Percentiles rank a stretch among this genome's conserved stretches.
phyloP scores from a whole-genome alignment of 169 alveolate genomes.

The Babesia bigemina region DNA sequence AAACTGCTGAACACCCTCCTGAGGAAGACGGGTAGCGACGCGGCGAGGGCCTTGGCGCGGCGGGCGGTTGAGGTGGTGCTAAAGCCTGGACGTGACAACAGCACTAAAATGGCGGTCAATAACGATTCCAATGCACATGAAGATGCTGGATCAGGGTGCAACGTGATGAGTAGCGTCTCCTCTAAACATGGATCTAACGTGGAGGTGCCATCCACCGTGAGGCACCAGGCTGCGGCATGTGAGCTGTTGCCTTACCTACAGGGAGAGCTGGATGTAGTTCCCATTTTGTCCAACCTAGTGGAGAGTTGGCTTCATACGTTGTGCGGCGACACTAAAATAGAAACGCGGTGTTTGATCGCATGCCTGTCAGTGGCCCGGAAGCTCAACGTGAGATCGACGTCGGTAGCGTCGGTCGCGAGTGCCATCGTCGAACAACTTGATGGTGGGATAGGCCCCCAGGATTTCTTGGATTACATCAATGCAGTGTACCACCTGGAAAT shows the following conservation, averaged over 20 bases:
- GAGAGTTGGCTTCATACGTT: neutral
- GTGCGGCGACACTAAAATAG: neutral
- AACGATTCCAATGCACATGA: neutral
- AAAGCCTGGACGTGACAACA: neutral
- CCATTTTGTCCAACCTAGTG: neutral
- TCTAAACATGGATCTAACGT: neutral
- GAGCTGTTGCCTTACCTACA: slow-evolving; percentile 25
- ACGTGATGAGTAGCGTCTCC: neutral
- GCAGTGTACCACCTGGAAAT: slow-evolving; percentile 32
- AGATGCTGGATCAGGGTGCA: too few relatives aligned
- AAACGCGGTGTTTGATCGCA: neutral
- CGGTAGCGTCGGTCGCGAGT: neutral
- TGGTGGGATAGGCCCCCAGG: neutral
- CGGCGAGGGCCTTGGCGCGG: neutral
- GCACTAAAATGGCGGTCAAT: neutral
- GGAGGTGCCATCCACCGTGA: neutral
- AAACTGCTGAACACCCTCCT: neutral
- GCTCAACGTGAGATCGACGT: slow-evolving; percentile 6
- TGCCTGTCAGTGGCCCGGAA: slow-evolving; percentile 31
- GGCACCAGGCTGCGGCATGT: slow-evolving; percentile 7
- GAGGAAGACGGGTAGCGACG: neutral
- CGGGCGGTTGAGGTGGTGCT: neutral
- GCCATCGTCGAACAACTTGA: neutral
- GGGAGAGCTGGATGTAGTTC: slow-evolving; percentile 4
- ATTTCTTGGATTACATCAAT: slow-evolving; percentile 22